Conservation (phyloP, 306 rosid species). For the Dryas alaskensis region DNA sequence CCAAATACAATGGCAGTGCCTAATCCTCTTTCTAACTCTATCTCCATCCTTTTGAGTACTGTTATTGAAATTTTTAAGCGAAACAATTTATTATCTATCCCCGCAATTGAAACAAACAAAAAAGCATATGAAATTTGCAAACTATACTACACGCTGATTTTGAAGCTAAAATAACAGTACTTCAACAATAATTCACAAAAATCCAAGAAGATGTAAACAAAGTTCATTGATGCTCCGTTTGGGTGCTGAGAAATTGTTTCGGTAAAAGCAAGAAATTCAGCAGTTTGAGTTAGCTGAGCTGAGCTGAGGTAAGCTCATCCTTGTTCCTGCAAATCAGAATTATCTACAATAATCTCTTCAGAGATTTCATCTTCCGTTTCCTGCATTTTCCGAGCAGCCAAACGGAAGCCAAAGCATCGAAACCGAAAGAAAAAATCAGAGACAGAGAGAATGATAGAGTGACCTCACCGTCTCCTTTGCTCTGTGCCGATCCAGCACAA, state of each 20-base stretch:
- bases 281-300: constrained; percentile 6
- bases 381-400: constrained; percentile 24
- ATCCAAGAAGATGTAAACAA: background rate
- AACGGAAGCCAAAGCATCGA: constrained; percentile 23
- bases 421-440: constrained; percentile 7
- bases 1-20: background rate
- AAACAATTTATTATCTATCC: background rate
- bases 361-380: background rate
- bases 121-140: background rate
- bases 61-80: background rate
- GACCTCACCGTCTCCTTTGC: constrained; percentile 73
- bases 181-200: too few species aligned
- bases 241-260: background rate
- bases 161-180: background rate
- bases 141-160: background rate
- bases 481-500: constrained; percentile 83
- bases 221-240: background rate
- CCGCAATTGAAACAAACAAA: background rate
- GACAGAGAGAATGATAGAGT: background rate
- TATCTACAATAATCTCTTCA: background rate
- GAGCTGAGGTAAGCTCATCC: background rate
- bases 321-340: background rate
- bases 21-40: background rate
- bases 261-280: background rate
- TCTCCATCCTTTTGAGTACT: constrained; percentile 2